These are phyloP conservation scores for Fusarium sp. DNA, from an alignment of 2,329 filamentous ascomycete species.

Conservation along the genomic window DNA sequence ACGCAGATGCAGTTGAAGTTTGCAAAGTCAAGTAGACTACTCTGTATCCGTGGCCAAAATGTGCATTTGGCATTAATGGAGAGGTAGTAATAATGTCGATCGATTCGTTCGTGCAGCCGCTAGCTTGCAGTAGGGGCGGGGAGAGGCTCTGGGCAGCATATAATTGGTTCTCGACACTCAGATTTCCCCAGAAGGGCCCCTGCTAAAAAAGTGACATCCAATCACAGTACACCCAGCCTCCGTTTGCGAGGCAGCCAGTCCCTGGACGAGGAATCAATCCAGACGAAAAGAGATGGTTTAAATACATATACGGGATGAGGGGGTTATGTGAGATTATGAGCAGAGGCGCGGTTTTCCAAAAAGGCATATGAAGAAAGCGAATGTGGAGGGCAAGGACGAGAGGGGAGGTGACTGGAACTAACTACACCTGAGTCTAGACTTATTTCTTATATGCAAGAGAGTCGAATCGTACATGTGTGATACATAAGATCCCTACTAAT, in stretches of 20 bases:
- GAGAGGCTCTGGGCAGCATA: conserved; percentile 8
- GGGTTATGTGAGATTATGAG: neutral
- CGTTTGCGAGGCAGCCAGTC: conserved; percentile 24
- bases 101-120: conserved; percentile 42
- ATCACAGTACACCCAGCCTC: conserved; percentile 10
- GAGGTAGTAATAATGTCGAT: conserved; percentile 39
- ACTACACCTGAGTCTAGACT: neutral
- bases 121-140: conserved; percentile 29
- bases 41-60: conserved; percentile 6
- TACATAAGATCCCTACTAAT: neutral
- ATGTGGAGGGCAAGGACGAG: neutral
- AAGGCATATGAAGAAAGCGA: neutral
- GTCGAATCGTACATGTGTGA: neutral
- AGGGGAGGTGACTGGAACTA: neutral
- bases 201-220: conserved; percentile 22
- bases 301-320: neutral
- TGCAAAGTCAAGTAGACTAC: neutral
- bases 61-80: conserved; percentile 28
- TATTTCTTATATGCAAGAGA: conserved; percentile 2
- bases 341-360: neutral
- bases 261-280: neutral
- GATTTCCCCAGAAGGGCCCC: conserved; percentile 36
- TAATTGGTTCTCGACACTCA: conserved; percentile 24
- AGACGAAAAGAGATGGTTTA: neutral
- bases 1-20: neutral